phyloP scores from a whole-genome alignment of 75 land plant genomes.

The Cryptomeria japonica region DNA sequence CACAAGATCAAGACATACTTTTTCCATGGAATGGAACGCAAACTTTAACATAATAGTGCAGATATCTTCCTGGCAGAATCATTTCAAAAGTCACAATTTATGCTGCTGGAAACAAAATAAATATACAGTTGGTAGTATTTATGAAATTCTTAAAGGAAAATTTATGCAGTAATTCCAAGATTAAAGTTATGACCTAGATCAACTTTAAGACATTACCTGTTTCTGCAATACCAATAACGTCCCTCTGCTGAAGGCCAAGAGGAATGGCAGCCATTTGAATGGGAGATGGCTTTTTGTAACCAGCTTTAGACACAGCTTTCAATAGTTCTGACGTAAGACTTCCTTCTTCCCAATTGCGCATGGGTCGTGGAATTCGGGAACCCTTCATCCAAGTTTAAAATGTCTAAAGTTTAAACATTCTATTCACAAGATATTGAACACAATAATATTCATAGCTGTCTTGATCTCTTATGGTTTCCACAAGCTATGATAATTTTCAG shows the following conservation, averaged over 20 bases:
- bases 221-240: slow-evolving; percentile 97
- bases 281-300: slow-evolving; percentile 91
- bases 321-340: slow-evolving; percentile 71
- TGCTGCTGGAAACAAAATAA: background rate
- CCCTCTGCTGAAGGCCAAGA: slow-evolving; percentile 92
- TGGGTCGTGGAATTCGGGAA: slow-evolving; percentile 85
- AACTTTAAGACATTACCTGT: slow-evolving; percentile 49
- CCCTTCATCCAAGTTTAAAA: slow-evolving; percentile 39
- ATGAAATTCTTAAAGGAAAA: background rate
- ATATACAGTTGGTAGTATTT: background rate
- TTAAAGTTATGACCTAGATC: background rate
- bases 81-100: background rate
- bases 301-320: slow-evolving; percentile 83
- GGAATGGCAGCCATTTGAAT: slow-evolving; percentile 99
- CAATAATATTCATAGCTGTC: background rate
- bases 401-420: background rate
- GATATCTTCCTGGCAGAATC: background rate
- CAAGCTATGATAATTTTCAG: background rate
- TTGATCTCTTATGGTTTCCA: background rate
- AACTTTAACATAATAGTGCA: background rate
- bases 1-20: background rate
- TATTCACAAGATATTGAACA: background rate
- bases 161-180: background rate
- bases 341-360: slow-evolving; percentile 97
- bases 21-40: background rate